Conservation (phyloP, 1,284 basidiomycete genomes). For the Pulveroboletus sp. region DNA sequence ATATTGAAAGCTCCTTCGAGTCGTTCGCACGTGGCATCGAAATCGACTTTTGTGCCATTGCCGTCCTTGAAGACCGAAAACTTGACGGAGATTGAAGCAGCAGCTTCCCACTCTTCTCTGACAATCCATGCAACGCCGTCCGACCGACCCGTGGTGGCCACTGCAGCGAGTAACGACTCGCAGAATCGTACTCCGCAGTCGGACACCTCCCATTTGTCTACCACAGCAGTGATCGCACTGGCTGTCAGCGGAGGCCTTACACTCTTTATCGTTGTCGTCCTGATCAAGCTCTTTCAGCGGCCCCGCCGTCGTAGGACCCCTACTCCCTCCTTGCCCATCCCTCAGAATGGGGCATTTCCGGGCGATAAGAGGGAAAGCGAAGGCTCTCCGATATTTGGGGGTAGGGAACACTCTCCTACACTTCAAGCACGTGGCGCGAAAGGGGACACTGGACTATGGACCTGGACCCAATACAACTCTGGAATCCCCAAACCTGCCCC, state of each 20-base stretch:
- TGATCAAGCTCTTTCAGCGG: conserved; percentile 45
- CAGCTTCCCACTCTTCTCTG: conserved; percentile 14
- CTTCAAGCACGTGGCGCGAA: conserved; percentile 29
- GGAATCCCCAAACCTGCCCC: conserved; percentile 33
- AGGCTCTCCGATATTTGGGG: conserved; percentile 71
- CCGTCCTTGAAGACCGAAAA: conserved; percentile 30
- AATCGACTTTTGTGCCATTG: conserved; percentile 26
- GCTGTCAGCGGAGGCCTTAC: conserved; percentile 54
- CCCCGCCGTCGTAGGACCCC: conserved; percentile 49
- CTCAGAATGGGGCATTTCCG: conserved; percentile 48
- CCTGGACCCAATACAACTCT: conserved; percentile 64
- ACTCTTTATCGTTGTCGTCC: conserved; percentile 49
- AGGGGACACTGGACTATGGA: conserved; percentile 42
- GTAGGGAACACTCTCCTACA: conserved; percentile 58
- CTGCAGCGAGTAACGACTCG: conserved; percentile 2
- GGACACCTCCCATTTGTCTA: conserved; percentile 23
- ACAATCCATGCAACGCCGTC: conserved; percentile 4
- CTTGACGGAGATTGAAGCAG: conserved; percentile 23
- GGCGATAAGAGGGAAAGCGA: conserved; percentile 44
- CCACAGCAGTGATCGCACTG: conserved; percentile 51
- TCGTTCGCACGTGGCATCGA: conserved; percentile 14
- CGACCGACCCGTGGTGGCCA: conserved; percentile 3
- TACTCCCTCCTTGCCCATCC: conserved; percentile 67
- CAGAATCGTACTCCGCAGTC: conserved; percentile 4
- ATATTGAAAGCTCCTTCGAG: conserved; percentile 5